Base-by-base conservation (phyloP, 306 rosid genomes). In the Cucurbita pepo region DNA sequence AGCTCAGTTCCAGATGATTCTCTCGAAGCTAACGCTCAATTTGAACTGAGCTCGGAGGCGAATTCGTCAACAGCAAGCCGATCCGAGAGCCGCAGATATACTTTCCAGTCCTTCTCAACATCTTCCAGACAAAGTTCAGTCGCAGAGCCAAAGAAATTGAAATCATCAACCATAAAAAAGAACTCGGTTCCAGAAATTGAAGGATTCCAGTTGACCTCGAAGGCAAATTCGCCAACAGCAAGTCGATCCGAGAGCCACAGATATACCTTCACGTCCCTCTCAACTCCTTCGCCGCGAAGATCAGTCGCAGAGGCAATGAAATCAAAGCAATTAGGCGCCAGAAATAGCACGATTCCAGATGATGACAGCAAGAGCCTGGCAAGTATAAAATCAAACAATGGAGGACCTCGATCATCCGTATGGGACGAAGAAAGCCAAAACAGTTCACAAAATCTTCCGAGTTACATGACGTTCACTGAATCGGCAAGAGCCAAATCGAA, bases 401-500 rank as follows among this genome's bases (percentile, higher is more conserved):
- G 81, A 40, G 69, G 69, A 40, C 50, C 30, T 7, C 94, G 95
- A 6, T 83, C 91, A 19, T 72, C 84, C 0, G 83, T 80, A 74
- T 82, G 92, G 80, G 98, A 90, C 53, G 89, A 89, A 2, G 94
- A 85, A 70, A 87, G 96, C 81, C 85, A 90, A 21, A 94, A 86
- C 22, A 86, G 96, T 86, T 86, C 91, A 76, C 84, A 83, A 19
- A 59, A 91, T 16, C 74, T 90, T 74, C 96, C 95, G 0, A 90
- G 95, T 78, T 94, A 94, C 85, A 94, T 90, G 97, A 86, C 88
- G 25, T 84, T 94, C 15, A 89, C 98, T 37, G 83, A 86, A 80
- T 94, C 98, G 7, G 91, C 97, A 45, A 89, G 86, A 84, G 96
- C 97, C 1, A 94, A 85, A 88, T 83, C 95, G 16, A 87, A 89